Evolutionary conservation across 768 basidiomycete genomes (phyloP).

Genomic region (Xanthoconium purpureum): DNA sequence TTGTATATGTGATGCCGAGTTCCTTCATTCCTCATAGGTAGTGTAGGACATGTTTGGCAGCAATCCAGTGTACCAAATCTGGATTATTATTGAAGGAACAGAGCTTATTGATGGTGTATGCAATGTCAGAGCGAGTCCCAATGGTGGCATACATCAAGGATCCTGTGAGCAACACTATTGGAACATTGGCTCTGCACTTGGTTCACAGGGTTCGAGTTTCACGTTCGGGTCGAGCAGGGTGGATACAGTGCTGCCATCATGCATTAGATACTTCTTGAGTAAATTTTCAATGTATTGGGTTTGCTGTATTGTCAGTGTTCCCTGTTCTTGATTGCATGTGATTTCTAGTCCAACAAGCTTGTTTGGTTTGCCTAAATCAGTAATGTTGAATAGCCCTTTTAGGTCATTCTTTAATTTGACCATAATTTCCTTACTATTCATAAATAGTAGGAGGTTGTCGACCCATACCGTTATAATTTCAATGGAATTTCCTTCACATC

Average conservation of each 20-base stretch:
- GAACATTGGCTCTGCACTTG: neutral
- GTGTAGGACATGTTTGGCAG: neutral
- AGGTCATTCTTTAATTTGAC: neutral
- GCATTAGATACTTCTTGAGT: neutral
- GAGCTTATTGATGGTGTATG: neutral
- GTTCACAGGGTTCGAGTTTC: neutral
- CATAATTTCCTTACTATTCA: neutral
- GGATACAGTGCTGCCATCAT: neutral
- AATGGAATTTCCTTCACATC: neutral
- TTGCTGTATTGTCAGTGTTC: neutral
- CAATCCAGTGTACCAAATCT: neutral
- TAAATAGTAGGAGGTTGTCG: neutral
- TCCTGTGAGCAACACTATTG: neutral
- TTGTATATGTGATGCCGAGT: neutral
- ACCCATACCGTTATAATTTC: neutral
- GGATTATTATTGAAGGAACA: neutral
- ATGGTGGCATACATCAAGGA: neutral
- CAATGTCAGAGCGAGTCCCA: neutral
- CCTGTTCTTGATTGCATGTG: neutral
- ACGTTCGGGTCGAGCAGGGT: neutral
- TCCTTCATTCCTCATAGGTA: conserved; percentile 10
- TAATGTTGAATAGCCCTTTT: neutral
- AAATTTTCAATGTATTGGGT: neutral
- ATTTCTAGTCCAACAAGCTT: neutral
- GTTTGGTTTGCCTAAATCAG: neutral